Base-by-base conservation (phyloP, 2,329 filamentous ascomycete species). In the Dactylellina parvicollis region DNA sequence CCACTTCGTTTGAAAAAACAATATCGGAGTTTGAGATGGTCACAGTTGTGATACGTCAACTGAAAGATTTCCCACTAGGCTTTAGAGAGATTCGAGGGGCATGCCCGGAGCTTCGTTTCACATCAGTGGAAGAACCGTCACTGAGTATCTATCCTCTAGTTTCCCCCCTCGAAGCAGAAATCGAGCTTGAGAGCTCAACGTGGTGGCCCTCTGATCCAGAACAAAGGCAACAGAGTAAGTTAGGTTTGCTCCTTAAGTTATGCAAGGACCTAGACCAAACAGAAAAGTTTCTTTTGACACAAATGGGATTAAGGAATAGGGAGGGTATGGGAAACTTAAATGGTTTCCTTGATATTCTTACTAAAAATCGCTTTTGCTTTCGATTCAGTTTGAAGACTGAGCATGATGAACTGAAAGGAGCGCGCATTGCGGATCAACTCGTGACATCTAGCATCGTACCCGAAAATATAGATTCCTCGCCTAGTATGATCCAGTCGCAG, bases 131-230 rank as follows among this genome's bases (percentile, higher is more conserved):
- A 8, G 50, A 57, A 18, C 66, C 66, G 1, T 26, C 22, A 7
- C 34, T 59, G 10, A 52, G 34, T 8, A 18, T n/a, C 1, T 20
- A 20, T 20, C 16, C 57, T n/a, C 50, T 56, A 2, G 34, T 18
- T 2, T n/a, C 12, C 4, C 52, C 52, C 5, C 18, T 59, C 5
- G 57, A 72, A 24, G 57, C 32, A 9, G 57, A 72, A 34, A 34
- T 72, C 14, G 66, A 72, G 20, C 38, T 72, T 5, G 66, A 72
- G n/a, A 50, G 66, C 20, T 72, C 66, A n/a, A 44, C 66, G 14
- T 44, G 52, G 20, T 72, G 66, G 66, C 66, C 66, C 3, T 8
- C 5, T 22, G 66, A 72, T 36, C 50, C 30, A 10, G 66, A 72
- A 22, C 66, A 72, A 46, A 52, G 34, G 26, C 24, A 18, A 26